A percentile compares a stretch with the other conserved stretches of the same genome.
phyloP scores from a whole-genome alignment of 352 stramenopile species.

The Phytophthora tubulina region DNA sequence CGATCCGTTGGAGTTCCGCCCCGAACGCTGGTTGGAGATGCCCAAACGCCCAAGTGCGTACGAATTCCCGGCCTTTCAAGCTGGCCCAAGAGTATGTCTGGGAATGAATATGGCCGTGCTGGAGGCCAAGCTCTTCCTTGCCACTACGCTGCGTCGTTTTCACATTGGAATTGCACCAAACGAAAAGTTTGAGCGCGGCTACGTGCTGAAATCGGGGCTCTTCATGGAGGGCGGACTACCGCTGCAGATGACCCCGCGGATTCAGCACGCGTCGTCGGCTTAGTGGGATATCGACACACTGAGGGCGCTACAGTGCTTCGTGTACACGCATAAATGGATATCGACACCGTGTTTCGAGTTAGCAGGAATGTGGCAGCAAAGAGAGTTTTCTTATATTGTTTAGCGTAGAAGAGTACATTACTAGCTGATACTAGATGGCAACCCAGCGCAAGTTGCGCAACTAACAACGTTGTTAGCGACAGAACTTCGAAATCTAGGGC shows the following conservation, averaged over 20 bases:
- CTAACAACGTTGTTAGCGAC: too few species aligned
- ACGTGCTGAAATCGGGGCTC: constrained; percentile 63
- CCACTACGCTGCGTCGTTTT: constrained; percentile 56
- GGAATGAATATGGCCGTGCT: constrained; percentile 81
- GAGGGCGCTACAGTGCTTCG: too few species aligned
- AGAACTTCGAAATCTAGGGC: too few species aligned
- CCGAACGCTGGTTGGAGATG: constrained; percentile 79
- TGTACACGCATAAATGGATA: too few species aligned
- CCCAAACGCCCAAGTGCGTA: constrained; percentile 64
- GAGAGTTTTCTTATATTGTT: too few species aligned
- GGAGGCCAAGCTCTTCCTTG: constrained; percentile 70
- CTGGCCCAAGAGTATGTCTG: constrained; percentile 70
- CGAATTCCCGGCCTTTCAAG: constrained; percentile 81
- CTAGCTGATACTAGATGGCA: too few species aligned
- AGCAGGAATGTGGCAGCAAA: too few species aligned
- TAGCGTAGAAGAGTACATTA: too few species aligned
- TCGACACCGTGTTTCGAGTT: too few species aligned
- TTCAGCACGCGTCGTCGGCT: constrained; percentile 3
- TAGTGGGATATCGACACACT: constrained; percentile 3
- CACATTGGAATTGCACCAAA: constrained; percentile 52
- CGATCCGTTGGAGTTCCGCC: constrained; percentile 62
- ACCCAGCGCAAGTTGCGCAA: too few species aligned
- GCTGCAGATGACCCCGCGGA: constrained; percentile 48
- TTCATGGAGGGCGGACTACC: constrained; percentile 67
- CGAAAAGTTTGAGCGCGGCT: constrained; percentile 54